Evolutionary conservation across 163 green algal genomes (phyloP).

Genomic region (Coccomyxa subellipsoidea): DNA sequence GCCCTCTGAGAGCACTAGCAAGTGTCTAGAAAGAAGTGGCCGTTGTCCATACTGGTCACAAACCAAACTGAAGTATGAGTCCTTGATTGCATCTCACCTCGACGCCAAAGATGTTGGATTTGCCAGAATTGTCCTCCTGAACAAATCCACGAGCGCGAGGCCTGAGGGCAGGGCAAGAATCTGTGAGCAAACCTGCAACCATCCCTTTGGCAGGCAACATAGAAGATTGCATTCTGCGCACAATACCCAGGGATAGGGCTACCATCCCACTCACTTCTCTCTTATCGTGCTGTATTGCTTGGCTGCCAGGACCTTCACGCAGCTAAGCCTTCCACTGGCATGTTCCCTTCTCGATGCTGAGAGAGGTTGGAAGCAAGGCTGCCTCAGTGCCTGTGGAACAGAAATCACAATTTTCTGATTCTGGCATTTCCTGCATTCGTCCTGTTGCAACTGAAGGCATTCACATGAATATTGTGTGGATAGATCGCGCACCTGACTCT

Average conservation of each 20-base stretch:
- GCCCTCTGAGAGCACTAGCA: neutral
- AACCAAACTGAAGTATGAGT: neutral
- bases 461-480: no score
- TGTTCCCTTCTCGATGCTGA: neutral
- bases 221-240: no score
- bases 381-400: neutral
- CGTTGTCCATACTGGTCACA: neutral
- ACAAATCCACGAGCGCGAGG: neutral
- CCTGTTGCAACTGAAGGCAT: no score
- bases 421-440: no score
- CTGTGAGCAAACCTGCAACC: neutral
- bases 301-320: neutral
- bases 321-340: neutral
- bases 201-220: no score
- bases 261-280: neutral
- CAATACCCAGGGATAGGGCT: no score
- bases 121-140: neutral
- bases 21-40: neutral
- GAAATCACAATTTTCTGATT: no score
- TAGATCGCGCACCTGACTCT: neutral
- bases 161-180: neutral
- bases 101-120: constrained; percentile 5
- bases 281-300: neutral
- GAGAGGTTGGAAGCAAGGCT: neutral
- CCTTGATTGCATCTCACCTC: neutral